Evolutionary conservation across 768 basidiomycete genomes (phyloP), one percentile per base, ranked within the genome.

Genomic region (Leucocoprinus birnbaumii): DNA sequence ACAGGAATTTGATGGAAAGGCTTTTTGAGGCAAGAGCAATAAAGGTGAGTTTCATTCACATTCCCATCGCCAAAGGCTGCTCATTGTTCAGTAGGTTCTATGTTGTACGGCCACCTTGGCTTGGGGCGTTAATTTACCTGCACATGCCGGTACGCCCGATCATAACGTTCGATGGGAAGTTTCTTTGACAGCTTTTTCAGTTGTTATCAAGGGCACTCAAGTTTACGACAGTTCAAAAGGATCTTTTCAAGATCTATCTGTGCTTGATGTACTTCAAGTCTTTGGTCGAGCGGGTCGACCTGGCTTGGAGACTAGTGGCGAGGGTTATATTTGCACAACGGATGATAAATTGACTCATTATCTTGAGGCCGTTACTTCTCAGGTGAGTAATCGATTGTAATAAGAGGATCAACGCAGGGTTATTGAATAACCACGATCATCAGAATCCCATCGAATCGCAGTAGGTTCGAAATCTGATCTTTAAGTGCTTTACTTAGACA

Each of bases 51-150:
- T 50, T 34, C n/a, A 3, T 34, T 48, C 31, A 34, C 9, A 34
- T n/a, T 18, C 6, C n/a, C n/a, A n/a, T 18, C 5, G 27, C 18
- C 31, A 31, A 18, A 35, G 7, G 8, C 18, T n/a, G 13, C 45
- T 14, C 27, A 47, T 16, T 2, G 27, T 5, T 3, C 9, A 25
- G n/a, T 21, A 97, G 95, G 95, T 99, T 48, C 76, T 99, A 16
- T 97, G 93, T 69, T 99, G 97, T 74, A 99, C 97, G 2, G 93
- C 97, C 4, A 99, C 97, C 2, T 78, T 99, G 41, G 97, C 97
- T 3, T 99, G 97, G 97, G 97, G 97, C 71, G 97, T 99, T 61
- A 99, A 99, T 69, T 74, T 99, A 59, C 97, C 97, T 31, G 97
- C 97, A 16, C 96, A 98, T 71, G 97, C 97, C 54, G 93, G 91